These are phyloP conservation scores for Royoungia palumana DNA, from an alignment of 768 basidiomycete species.

Conservation along the genomic window DNA sequence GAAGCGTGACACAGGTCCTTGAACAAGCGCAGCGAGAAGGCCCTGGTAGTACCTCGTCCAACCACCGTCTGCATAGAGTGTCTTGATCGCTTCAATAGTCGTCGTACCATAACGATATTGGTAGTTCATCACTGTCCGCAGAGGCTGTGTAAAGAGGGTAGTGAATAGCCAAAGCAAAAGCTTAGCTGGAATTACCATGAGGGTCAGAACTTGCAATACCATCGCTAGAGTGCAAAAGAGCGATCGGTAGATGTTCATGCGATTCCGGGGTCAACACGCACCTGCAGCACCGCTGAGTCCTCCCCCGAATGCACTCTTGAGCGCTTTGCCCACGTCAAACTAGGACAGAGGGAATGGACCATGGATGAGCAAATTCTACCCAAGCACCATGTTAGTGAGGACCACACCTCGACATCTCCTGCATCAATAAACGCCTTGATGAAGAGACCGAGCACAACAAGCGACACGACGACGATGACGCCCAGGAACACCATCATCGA, in stretches of 20 bases:
- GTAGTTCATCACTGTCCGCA: slow-evolving; percentile 98
- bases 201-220: slow-evolving; percentile 86
- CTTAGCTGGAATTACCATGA: slow-evolving; percentile 52
- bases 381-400: slow-evolving; percentile 17
- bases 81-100: slow-evolving; percentile 58
- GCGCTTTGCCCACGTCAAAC: slow-evolving; percentile 77
- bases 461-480: slow-evolving; percentile 34
- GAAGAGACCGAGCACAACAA: slow-evolving; percentile 46
- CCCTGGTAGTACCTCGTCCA: slow-evolving; percentile 87
- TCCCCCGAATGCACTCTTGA: slow-evolving; percentile 84
- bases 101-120: slow-evolving; percentile 88
- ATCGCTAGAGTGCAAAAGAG: slow-evolving; percentile 55
- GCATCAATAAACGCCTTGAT: slow-evolving; percentile 71
- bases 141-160: slow-evolving; percentile 46
- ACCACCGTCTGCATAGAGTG: slow-evolving; percentile 76
- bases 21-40: slow-evolving; percentile 78
- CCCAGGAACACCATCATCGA: slow-evolving; percentile 26
- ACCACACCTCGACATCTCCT: slow-evolving; percentile 61
- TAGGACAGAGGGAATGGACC: slow-evolving; percentile 29
- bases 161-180: neutral
- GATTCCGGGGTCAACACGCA: slow-evolving; percentile 22
- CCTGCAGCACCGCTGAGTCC: slow-evolving; percentile 88
- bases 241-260: neutral
- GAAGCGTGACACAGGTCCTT: slow-evolving; percentile 82
- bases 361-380: slow-evolving; percentile 45